Base-by-base conservation (phyloP, 345 rosid genomes). In the Lepidium africanum region DNA sequence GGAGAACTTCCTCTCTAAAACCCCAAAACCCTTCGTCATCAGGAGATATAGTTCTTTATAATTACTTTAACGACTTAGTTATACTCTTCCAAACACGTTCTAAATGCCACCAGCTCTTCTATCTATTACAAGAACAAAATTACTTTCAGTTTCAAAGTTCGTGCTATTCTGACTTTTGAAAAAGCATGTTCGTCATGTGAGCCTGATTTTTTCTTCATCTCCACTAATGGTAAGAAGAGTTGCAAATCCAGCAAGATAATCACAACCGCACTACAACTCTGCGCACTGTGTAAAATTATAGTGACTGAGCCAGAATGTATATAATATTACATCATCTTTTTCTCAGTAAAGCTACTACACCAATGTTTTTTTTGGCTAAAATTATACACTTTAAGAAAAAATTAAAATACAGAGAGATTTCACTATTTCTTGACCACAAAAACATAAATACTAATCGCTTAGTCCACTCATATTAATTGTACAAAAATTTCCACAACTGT, bases 1-100 rank as follows among this genome's bases (percentile, higher is more conserved):
- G 99, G 99, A 9, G 99, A 91, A 73, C 80, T 95, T 57, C 93
- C 97, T 36, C 82, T 86, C 5, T 91, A 72, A 78, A 61, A 66
- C 49, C 23, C 32, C 63, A 30, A 49, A 10, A 6, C 59, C 10
- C 57, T 71, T 59, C 9, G 43, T 63, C 74, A 76, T 85, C 81
- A 23, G 27, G 30, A 25, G 39, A 39, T 10, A 2, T n/a, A 25
- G 47, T 11, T 15, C 27, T 23, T 52, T 11, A 15, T 11, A 25
- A 35, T 51, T 51, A 27, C 36, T 12, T 11, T 14, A 14, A 33
- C 5, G n/a, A 35, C 9, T 55, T 33, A 55, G 42, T 35, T 33
- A 6, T 9, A 14, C 39, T n/a, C 52, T 47, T 10, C 19, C 16
- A 6, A 30, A 6, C 7, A 30, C 33, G 7, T 30, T 30, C 7